Evolutionary conservation across 257 asterid species (phyloP).

Genomic region (Solanum pinnatisectum): DNA sequence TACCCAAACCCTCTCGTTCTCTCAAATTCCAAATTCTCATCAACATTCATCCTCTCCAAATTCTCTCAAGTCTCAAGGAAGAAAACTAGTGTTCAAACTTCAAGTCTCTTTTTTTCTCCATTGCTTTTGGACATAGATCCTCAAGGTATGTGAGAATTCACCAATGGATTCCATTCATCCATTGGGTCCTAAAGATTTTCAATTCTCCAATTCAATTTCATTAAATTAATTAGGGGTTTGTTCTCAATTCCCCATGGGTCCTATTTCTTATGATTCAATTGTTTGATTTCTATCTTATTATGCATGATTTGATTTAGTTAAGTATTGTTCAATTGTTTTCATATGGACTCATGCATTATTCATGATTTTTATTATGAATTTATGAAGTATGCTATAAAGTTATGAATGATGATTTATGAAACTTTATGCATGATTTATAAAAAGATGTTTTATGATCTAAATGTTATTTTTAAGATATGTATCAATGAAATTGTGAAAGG

Average conservation of each 20-base stretch:
- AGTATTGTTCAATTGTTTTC: neutral
- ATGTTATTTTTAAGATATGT: neutral
- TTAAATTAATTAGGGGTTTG: too few species aligned
- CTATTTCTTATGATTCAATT: neutral
- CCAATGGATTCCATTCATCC: neutral
- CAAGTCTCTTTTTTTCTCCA: neutral
- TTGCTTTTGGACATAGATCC: neutral
- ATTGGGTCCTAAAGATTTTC: neutral
- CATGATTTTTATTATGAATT: too few species aligned
- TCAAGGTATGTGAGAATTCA: neutral
- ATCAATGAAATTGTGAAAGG: neutral
- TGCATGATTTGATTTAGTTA: neutral
- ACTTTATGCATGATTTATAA: neutral
- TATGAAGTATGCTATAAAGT: neutral
- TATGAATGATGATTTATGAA: neutral
- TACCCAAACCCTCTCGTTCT: neutral
- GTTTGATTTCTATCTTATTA: neutral
- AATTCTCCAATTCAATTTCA: neutral
- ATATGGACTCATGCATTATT: neutral
- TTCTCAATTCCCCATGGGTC: neutral
- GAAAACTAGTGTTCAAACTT: neutral
- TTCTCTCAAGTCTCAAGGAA: neutral
- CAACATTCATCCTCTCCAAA: neutral
- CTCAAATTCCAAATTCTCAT: neutral
- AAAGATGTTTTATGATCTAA: neutral